Evolutionary conservation across 495 filamentous ascomycete genomes (phyloP).

Genomic region (Neurospora sp.): DNA sequence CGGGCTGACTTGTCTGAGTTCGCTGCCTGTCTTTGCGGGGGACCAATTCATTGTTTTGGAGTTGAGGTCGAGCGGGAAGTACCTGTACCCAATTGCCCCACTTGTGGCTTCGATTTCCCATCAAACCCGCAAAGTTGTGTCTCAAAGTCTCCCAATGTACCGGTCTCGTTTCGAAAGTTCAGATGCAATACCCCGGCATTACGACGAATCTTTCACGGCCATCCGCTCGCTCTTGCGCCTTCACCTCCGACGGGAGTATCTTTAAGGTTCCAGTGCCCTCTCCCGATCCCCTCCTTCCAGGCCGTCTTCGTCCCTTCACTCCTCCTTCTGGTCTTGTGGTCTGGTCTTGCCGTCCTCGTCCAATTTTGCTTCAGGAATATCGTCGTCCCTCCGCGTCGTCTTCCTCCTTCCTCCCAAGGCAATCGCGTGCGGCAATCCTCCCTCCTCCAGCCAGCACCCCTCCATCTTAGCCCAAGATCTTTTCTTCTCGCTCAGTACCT

Average conservation of each 20-base stretch:
- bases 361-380: neutral
- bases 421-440: neutral
- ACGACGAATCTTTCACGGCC: neutral
- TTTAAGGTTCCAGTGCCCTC: neutral
- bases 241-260: neutral
- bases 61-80: neutral
- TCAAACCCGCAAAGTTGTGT: neutral
- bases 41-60: neutral
- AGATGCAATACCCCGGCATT: neutral
- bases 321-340: neutral
- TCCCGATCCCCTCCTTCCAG: neutral
- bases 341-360: neutral
- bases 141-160: neutral
- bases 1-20: neutral
- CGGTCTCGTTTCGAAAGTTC: neutral
- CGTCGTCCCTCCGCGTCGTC: neutral
- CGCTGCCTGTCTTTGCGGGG: neutral
- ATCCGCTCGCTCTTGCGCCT: neutral
- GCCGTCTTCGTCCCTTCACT: neutral
- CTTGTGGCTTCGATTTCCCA: neutral
- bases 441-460: neutral
- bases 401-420: neutral
- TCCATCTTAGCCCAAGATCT: neutral
- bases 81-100: neutral
- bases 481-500: constrained; percentile 2